Base-by-base conservation (phyloP, 2,329 filamentous ascomycete species). In the Ceratocystis cubensis region DNA sequence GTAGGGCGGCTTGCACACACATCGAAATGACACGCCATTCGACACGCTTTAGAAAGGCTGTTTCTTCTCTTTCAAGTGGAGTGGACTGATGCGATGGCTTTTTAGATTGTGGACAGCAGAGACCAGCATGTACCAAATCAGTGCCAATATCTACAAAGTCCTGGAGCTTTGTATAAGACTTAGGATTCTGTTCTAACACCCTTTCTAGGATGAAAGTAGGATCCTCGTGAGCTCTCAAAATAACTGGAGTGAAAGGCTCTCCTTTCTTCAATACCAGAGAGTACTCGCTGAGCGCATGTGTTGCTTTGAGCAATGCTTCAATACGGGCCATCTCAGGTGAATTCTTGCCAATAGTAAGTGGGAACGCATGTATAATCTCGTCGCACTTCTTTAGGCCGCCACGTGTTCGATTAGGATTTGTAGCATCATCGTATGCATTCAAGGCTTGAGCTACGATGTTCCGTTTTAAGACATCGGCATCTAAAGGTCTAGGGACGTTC, bases 361-460 rank as follows among this genome's bases (percentile, higher is more conserved):
- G 82, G 70, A 91, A 88, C 0, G 86, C 79, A 48, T 82, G 79
- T 50, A 91, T 78, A 69, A 89, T 88, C 63, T 91, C 87, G 70
- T 87, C 81, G 59, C 88, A 90, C 74, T 85, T 89, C 75, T 89
- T 90, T 71, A 94, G 80, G 0, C 87, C 87, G 17, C 89, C 89
- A 70, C 89, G 81, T 1, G 83, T 88, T 66, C 84, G 84, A 71
- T 93, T 91, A 0, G 88, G 88, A 71, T 94, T 94, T 25, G 87
- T 89, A 2, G 89, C 89, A 72, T 89, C 89, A 72, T 94, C 89
- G 72, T 91, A 94, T 3, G 87, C 82, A 65, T 82, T 80, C 77
- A 91, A 81, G 1, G 87, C 86, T 61, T 84, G 80, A 1, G 79
- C 78, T 53, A 88, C 76, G 7, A 91, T 78, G 1, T 84, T 83